Conservation (phyloP, 1,139 yeast species). For the Pichia sp. region DNA sequence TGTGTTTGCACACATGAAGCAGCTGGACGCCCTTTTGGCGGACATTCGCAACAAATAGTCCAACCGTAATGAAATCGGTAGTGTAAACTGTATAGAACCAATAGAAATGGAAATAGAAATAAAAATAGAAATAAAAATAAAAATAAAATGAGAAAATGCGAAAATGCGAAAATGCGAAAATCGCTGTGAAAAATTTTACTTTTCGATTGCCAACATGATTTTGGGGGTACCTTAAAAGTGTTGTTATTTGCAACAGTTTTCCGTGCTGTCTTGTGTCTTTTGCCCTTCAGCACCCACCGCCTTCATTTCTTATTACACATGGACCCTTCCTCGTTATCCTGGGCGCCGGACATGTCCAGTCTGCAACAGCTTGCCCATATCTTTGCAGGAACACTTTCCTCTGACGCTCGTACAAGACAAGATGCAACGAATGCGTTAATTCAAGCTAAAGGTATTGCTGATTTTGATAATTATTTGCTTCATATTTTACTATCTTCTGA, state of each 20-base stretch:
- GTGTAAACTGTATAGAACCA: too few relatives aligned
- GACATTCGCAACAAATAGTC: too few relatives aligned
- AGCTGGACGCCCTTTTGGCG: constrained; percentile 33
- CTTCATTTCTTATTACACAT: too few relatives aligned
- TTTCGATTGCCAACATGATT: too few relatives aligned
- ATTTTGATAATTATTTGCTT: constrained; percentile 72
- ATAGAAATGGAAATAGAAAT: too few relatives aligned
- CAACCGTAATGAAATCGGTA: too few relatives aligned
- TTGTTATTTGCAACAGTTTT: constrained; percentile 3
- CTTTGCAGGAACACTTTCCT: constrained; percentile 60
- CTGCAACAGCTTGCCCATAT: constrained; percentile 58
- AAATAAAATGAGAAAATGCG: too few relatives aligned
- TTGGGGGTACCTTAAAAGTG: background rate
- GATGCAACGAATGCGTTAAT: constrained; percentile 61
- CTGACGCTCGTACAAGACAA: constrained; percentile 48
- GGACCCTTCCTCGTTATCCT: constrained; percentile 25
- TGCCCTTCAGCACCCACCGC: too few relatives aligned
- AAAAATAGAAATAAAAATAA: too few relatives aligned
- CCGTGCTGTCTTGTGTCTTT: background rate
- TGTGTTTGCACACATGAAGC: constrained; percentile 42
- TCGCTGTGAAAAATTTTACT: too few relatives aligned
- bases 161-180: too few relatives aligned
- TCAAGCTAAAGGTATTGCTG: constrained; percentile 63
- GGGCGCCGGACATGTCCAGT: constrained; percentile 63
- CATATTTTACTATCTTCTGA: constrained; percentile 55